Base-by-base conservation (phyloP, 2,329 filamentous ascomycete species). In the Colletotrichum costaricense region DNA sequence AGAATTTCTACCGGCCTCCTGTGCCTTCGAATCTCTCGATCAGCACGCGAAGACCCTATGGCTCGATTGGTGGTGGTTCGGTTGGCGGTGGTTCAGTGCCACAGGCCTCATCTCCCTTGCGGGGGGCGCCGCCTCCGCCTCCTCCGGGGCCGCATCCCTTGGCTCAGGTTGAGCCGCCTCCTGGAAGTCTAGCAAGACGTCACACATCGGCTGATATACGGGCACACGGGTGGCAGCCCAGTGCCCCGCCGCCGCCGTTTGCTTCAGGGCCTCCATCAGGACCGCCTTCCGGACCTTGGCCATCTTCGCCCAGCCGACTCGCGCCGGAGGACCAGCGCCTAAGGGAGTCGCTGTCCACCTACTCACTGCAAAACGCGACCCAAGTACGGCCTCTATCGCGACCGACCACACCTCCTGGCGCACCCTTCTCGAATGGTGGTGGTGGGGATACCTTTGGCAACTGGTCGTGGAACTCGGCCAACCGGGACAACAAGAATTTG, bases 151-250 rank as follows among this genome's bases (percentile, higher is more conserved):
- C 91, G 38, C 93, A 94, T 79, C 92, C 92, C 42, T 86, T 92
- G 24, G 89, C 92, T 22, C 86, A 90, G 70, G 87, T 90, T 38
- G 88, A 92, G 77, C 87, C 89, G 30, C 89, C 91, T 42, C 91
- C 92, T 46, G 89, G 91, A 69, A 95, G 91, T 78, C 87, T 98
- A 59, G 90, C 92, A 57, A 92, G 96, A 75, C 91, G 96, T 74
- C 97, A 99, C 83, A 99, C 97, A 2, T 96, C 95, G 52, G 97
- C 97, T 72, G 97, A 99, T 81, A 98, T 99, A 77, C 93, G 97
- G 66, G 93, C 95, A 78, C 93, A 95, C 80, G 94, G 93, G 49
- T 96, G 94, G 91, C 92, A 92, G 75, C 87, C 87, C 8, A 87
- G 84, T 62, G 84, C 86, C 35, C 54, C 69, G 49, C 73, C 67